Evolutionary conservation across 306 rosid genomes (phyloP).

Genomic region (Casuarina equisetifolia): DNA sequence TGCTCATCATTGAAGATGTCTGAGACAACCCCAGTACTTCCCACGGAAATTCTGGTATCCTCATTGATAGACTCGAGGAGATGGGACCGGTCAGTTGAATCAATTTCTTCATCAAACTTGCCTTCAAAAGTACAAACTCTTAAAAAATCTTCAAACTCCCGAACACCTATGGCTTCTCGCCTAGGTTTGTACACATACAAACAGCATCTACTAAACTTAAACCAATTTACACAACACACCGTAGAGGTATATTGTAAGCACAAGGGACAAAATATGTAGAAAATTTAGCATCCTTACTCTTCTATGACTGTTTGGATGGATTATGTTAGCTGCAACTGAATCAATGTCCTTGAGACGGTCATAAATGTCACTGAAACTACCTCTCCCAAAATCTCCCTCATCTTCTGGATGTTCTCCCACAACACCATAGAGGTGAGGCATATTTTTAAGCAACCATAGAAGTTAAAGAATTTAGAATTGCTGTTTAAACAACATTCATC

Average conservation of each 20-base stretch:
- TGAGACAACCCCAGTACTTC: slow-evolving; percentile 42
- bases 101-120: slow-evolving; percentile 24
- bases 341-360: slow-evolving; percentile 70
- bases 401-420: slow-evolving; percentile 35
- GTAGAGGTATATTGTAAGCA: not conserved
- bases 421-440: slow-evolving; percentile 12
- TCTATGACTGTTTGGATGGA: slow-evolving; percentile 88
- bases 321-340: slow-evolving; percentile 79
- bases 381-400: slow-evolving; percentile 35
- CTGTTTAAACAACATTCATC: slow-evolving; percentile 36
- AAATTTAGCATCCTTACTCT: slow-evolving; percentile 46
- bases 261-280: slow-evolving; percentile 15
- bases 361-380: slow-evolving; percentile 38
- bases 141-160: slow-evolving; percentile 72
- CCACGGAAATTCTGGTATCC: slow-evolving; percentile 39
- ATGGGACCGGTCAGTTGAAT: slow-evolving; percentile 27
- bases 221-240: not conserved
- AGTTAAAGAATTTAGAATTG: slow-evolving; percentile 7
- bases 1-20: slow-evolving; percentile 41
- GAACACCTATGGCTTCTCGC: slow-evolving; percentile 84
- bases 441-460: not conserved
- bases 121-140: slow-evolving; percentile 29
- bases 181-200: slow-evolving; percentile 5
- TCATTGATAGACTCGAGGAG: slow-evolving; percentile 25
- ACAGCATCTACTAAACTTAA: not conserved